Base-by-base conservation (phyloP, 352 stramenopile genomes). In the Phytophthora crassamura region DNA sequence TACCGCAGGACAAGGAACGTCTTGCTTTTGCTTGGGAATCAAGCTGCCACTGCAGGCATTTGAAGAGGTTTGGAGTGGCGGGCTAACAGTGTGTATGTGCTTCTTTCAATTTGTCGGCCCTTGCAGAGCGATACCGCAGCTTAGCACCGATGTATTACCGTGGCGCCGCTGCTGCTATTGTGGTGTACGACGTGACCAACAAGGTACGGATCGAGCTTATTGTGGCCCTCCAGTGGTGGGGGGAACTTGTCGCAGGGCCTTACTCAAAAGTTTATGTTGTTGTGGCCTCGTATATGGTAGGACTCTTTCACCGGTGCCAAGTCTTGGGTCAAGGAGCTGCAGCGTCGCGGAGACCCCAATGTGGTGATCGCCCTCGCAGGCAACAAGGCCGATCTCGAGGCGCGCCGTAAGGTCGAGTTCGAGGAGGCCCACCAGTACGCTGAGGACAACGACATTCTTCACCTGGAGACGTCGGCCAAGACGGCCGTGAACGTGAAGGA, bases 391-490 rank as follows among this genome's bases (percentile, higher is more conserved):
- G 98, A 99, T 84, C 84, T 99, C 45, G 97, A 99, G 72, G 86
- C 85, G 5, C 90, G 97, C 49, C 94, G 98, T 53, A 98, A 99
- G 82, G 97, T 99, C 25, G 89, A 98, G 64, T 98, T 97, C 59
- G 87, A 97, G 64, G 97, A 99, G 64, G 98, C 98, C 9, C 94
- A 99, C 68, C 91, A 97, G 67, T 99, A 99, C 67, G 97, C 98
- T 11, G 88, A 98, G 68, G 96, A 99, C 72, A 99, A 99, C 74
- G 95, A 97, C 55, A 98, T 99, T 74, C 81, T 99, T 15, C 98
- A 99, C 85, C 96, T 99, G 85, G 98, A 99, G 69, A 99, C 98
- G 42, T 99, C 95, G 6, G 98, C 98, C 38, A 99, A 99, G 86
- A 99, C 98, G 53, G 94, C 96, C 3, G 97, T 98, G 61, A 99